Percentiles rank a stretch among this genome's conserved stretches.
phyloP scores from a whole-genome alignment of 139 green algal species.

The Chlamydomonas incerta region DNA sequence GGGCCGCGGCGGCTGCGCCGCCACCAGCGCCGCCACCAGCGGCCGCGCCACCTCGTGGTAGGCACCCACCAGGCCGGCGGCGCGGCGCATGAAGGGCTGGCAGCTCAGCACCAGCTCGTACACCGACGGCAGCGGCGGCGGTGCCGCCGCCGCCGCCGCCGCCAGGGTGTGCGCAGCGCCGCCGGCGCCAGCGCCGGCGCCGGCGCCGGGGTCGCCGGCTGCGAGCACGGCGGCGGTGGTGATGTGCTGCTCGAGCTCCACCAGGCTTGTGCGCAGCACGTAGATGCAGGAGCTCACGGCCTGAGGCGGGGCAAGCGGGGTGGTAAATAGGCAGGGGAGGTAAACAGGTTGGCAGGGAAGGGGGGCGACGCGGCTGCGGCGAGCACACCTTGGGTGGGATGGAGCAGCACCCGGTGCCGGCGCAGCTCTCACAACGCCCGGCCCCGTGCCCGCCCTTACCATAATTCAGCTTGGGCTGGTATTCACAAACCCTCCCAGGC shows the following conservation, averaged over 20 bases:
- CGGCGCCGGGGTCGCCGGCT: background rate
- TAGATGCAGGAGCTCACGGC: constrained; percentile 1
- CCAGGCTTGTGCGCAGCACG: background rate
- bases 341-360: too few species aligned
- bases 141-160: background rate
- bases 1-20: background rate
- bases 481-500: too few species aligned
- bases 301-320: background rate
- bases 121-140: background rate
- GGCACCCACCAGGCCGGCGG: background rate
- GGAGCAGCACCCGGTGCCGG: too few species aligned
- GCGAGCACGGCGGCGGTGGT: background rate
- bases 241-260: constrained; percentile 34
- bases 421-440: too few species aligned
- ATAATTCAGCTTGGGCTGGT: too few species aligned
- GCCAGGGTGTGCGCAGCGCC: background rate
- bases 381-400: too few species aligned
- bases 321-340: background rate
- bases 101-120: background rate
- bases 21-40: background rate
- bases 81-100: background rate
- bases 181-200: background rate
- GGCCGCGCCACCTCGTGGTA: background rate
- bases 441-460: too few species aligned
- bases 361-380: too few species aligned